Percentiles rank a stretch among this genome's conserved stretches.
Evolutionary conservation across 257 asterid species (phyloP).

Genomic region (Solanum paucissectum): DNA sequence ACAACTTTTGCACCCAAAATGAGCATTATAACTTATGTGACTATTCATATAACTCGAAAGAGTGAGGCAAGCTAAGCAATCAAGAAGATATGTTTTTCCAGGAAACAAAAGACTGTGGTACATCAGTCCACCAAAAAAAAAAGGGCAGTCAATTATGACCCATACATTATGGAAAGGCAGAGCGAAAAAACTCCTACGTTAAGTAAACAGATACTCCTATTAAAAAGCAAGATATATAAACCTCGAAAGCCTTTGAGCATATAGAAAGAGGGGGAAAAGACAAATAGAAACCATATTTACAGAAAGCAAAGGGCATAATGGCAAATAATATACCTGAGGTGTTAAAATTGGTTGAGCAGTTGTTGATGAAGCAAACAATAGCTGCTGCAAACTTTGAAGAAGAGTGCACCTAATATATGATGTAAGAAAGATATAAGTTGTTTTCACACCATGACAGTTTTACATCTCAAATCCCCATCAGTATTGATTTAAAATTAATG

Average conservation of each 20-base stretch:
- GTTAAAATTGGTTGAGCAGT: conserved; percentile 96
- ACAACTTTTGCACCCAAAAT: neutral
- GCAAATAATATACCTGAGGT: conserved; percentile 60
- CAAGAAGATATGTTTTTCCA: neutral
- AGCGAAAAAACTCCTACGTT: neutral
- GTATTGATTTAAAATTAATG: neutral
- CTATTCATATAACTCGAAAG: neutral
- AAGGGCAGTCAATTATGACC: neutral
- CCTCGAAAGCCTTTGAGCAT: neutral
- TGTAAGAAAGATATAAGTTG: neutral
- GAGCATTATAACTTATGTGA: neutral
- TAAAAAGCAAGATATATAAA: neutral
- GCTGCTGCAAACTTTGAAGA: conserved; percentile 91
- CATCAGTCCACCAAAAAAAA: neutral
- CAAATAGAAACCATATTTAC: neutral
- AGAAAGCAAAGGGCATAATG: neutral
- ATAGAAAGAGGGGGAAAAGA: neutral
- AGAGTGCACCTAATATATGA: conserved; percentile 61
- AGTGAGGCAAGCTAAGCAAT: neutral
- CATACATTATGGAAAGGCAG: neutral
- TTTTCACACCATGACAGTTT: neutral
- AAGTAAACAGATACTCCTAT: neutral
- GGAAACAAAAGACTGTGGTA: neutral
- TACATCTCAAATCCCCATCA: neutral
- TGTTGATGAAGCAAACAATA: conserved; percentile 91